A percentile compares a stretch with the other conserved stretches of the same genome.
Evolutionary conservation across 768 basidiomycete genomes (phyloP).

Genomic region (Suillus alpinus): DNA sequence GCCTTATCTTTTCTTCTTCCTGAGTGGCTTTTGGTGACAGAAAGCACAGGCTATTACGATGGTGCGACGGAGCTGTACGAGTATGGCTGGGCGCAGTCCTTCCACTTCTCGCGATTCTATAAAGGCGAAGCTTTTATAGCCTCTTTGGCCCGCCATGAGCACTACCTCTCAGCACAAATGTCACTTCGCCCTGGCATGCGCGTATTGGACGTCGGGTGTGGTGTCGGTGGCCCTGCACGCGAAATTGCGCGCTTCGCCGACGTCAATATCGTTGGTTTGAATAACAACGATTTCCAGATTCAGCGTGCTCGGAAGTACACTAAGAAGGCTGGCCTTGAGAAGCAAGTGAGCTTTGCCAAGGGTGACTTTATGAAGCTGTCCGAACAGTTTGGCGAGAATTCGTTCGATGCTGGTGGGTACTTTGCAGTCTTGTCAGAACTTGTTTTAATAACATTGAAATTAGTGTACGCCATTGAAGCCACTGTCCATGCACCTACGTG

Average conservation of each 20-base stretch:
- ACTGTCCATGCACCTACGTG: constrained; percentile 95
- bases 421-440: not conserved
- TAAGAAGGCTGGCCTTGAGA: constrained; percentile 65
- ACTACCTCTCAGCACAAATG: constrained; percentile 92
- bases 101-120: constrained; percentile 98
- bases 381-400: constrained; percentile 89
- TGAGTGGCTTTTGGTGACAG: not conserved
- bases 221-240: constrained; percentile 95
- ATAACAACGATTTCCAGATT: constrained; percentile 97
- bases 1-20: not conserved
- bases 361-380: constrained; percentile 96
- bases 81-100: constrained; percentile 87
- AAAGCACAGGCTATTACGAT: constrained; percentile 84
- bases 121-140: constrained; percentile 78
- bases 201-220: constrained; percentile 97
- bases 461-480: constrained; percentile 96
- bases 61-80: constrained; percentile 95
- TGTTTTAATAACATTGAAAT: constrained; percentile 5
- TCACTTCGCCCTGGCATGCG: constrained; percentile 84
- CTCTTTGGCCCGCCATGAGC: constrained; percentile 87
- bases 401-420: constrained; percentile 86
- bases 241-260: constrained; percentile 93
- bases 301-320: constrained; percentile 85
- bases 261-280: constrained; percentile 78
- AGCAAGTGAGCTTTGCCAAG: constrained; percentile 79